Percentiles rank a stretch among this genome's conserved stretches.
These are phyloP conservation scores for Cetraspora pellucida DNA, from an alignment of 192 early-diverging fungal species.

Conservation along the genomic window DNA sequence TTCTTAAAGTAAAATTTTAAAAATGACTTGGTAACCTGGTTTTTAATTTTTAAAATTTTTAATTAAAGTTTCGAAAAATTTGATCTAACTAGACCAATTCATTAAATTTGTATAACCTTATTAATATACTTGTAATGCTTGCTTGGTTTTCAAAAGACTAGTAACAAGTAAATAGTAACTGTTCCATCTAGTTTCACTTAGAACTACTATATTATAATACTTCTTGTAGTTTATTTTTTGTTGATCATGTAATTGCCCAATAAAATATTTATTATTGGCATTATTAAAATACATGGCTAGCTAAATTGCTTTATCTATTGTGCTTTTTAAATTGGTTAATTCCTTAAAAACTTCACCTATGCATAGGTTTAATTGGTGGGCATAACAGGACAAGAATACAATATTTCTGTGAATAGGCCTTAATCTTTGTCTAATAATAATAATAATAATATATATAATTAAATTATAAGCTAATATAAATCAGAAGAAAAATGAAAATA, in stretches of 20 bases:
- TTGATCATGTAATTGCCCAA: neutral
- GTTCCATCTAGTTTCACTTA: neutral
- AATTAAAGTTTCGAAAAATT: too few relatives aligned
- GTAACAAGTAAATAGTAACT: neutral
- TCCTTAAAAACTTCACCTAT: neutral
- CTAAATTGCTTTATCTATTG: neutral
- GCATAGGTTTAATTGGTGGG: neutral
- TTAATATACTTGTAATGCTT: neutral
- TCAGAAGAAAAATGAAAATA: neutral
- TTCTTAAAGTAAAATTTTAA: too few relatives aligned
- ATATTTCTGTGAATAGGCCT: neutral
- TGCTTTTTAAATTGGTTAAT: neutral
- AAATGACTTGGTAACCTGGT: neutral
- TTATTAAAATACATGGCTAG: neutral
- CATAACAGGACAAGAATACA: neutral
- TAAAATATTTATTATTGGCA: conserved; percentile 6
- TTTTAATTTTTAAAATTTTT: too few relatives aligned
- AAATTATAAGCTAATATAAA: neutral
- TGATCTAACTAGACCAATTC: too few relatives aligned
- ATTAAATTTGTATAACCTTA: neutral
- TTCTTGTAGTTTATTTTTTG: neutral
- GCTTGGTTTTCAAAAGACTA: neutral
- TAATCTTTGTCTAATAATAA: neutral
- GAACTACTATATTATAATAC: neutral
- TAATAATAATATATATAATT: neutral